These are phyloP conservation scores for Yamadazyma sp. DNA, from an alignment of 805 yeast species.

Conservation along the genomic window DNA sequence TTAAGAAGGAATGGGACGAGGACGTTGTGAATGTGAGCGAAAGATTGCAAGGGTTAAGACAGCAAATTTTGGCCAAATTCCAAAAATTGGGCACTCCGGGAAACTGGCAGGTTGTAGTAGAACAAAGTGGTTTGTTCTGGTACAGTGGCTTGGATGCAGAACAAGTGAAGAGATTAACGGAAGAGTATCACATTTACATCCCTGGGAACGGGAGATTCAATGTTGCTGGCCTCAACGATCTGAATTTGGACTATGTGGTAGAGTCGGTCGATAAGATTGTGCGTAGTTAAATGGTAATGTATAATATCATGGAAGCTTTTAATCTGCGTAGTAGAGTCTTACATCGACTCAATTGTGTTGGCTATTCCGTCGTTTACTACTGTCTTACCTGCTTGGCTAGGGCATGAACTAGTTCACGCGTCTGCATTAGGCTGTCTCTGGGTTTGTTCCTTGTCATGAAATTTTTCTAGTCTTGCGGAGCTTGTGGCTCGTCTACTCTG, in stretches of 20 bases:
- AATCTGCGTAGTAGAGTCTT: too few relatives aligned
- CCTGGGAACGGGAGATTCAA: constrained; percentile 43
- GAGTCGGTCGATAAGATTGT: constrained; percentile 38
- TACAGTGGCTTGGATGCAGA: constrained; percentile 37
- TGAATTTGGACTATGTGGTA: constrained; percentile 40
- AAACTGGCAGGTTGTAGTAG: constrained; percentile 36
- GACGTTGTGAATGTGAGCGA: constrained; percentile 32
- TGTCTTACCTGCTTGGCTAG: too few relatives aligned
- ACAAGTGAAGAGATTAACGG: constrained; percentile 32
- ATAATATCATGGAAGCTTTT: neutral
- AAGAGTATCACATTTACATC: constrained; percentile 39
- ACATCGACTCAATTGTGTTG: too few relatives aligned
- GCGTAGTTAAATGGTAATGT: constrained; percentile 16
- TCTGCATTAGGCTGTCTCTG: too few relatives aligned
- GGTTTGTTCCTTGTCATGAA: too few relatives aligned
- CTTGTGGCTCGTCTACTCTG: too few relatives aligned
- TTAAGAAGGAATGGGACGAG: constrained; percentile 32
- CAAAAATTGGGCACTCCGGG: constrained; percentile 42
- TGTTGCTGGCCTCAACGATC: constrained; percentile 43
- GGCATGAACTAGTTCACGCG: too few relatives aligned
- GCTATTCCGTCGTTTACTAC: too few relatives aligned
- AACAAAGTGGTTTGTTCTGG: constrained; percentile 47
- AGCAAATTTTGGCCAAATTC: constrained; percentile 28
- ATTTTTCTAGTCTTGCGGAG: too few relatives aligned
- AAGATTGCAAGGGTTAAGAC: constrained; percentile 34